Conservation (phyloP, 768 basidiomycete species). For the Strobilomyces confusus region DNA sequence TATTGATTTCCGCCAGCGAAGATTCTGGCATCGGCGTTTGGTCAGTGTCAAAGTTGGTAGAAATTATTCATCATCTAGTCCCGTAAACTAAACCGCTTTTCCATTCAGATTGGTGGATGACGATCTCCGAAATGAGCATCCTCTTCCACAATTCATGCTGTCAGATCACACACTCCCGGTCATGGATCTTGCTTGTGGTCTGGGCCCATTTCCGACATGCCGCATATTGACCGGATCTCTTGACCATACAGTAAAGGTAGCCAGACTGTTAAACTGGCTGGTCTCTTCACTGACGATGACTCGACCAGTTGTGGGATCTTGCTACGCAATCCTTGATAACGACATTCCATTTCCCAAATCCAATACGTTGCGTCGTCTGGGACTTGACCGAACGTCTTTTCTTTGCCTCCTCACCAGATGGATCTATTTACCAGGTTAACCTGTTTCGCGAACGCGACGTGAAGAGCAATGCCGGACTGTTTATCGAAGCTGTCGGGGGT, state of each 20-base stretch:
- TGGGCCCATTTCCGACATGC: slow-evolving; percentile 74
- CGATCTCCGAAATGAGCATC: slow-evolving; percentile 66
- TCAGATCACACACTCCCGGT: slow-evolving; percentile 92
- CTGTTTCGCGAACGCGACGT: slow-evolving; percentile 63
- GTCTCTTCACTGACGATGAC: slow-evolving; percentile 10
- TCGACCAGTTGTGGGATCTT: slow-evolving; percentile 72
- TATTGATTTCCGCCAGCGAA: slow-evolving; percentile 82
- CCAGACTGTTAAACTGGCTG: slow-evolving; percentile 14
- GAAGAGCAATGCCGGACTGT: slow-evolving; percentile 43
- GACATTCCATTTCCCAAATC: slow-evolving; percentile 83
- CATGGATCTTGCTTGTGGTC: slow-evolving; percentile 74
- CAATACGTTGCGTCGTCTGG: slow-evolving; percentile 67
- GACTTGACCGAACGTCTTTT: slow-evolving; percentile 86
- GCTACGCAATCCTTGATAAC: slow-evolving; percentile 70
- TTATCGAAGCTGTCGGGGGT: slow-evolving; percentile 71
- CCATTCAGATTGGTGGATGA: slow-evolving; percentile 66
- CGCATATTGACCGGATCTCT: slow-evolving; percentile 76
- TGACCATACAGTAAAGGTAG: slow-evolving; percentile 90
- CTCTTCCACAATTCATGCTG: slow-evolving; percentile 73
- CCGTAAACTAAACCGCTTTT: slow-evolving; percentile 10
- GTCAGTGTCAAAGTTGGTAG: slow-evolving; percentile 75
- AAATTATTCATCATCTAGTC: slow-evolving; percentile 1
- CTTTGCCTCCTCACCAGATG: slow-evolving; percentile 77
- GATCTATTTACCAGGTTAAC: slow-evolving; percentile 76
- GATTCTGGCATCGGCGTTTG: slow-evolving; percentile 89